phyloP scores from a whole-genome alignment of 2,329 filamentous ascomycete genomes.

The Ambrosiella beaveri region DNA sequence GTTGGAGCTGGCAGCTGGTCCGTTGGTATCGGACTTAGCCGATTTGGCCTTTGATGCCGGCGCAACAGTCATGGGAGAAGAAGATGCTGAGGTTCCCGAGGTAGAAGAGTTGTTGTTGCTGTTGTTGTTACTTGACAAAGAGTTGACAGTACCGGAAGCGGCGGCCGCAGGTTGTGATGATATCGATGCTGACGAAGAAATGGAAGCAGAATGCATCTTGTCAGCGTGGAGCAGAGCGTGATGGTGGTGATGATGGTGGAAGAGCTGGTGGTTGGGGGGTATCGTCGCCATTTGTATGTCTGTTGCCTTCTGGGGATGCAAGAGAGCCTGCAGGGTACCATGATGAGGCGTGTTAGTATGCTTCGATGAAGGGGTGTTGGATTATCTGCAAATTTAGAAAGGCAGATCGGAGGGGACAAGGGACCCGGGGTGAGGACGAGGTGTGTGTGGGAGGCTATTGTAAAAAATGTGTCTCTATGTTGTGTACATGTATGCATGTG shows the following conservation, averaged over 20 bases:
- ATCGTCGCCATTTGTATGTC: constrained; percentile 48
- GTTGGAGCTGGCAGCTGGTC: not conserved
- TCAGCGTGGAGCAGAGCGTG: constrained; percentile 33
- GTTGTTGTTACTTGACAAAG: too few species aligned
- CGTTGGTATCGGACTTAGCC: constrained; percentile 31
- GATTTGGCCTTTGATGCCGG: constrained; percentile 37
- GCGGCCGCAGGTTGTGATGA: constrained; percentile 29
- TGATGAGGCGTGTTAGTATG: not conserved
- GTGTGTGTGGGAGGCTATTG: not conserved
- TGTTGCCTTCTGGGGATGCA: not conserved
- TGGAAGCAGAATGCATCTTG: constrained; percentile 10
- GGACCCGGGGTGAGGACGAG: not conserved
- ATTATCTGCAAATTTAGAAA: not conserved
- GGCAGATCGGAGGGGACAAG: not conserved
- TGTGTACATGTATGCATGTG: not conserved
- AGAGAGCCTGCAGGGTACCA: not conserved
- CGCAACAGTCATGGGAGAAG: constrained; percentile 40
- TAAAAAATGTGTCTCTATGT: not conserved
- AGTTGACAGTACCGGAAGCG: constrained; percentile 26
- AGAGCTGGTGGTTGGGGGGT: constrained; percentile 41
- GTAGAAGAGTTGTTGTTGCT: constrained; percentile 28
- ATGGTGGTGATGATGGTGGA: constrained; percentile 18
- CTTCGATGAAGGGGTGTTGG: not conserved
- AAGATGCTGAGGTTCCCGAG: constrained; percentile 35
- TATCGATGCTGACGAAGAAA: constrained; percentile 14